These are phyloP conservation scores for Candida sanyaensis DNA, from an alignment of 1,139 yeast species.

Conservation along the genomic window DNA sequence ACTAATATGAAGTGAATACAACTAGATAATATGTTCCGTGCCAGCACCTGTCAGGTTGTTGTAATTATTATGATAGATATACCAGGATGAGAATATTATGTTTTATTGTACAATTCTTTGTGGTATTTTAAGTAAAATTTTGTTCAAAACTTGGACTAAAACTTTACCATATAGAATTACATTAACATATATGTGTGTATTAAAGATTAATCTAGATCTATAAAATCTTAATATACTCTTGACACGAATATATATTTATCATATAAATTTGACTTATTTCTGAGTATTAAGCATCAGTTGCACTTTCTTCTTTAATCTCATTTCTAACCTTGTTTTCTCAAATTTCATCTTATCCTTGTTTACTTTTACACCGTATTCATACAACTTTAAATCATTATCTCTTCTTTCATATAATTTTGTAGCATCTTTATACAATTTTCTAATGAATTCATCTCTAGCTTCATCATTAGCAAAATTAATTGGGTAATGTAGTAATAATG, in stretches of 20 bases:
- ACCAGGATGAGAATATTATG: too few relatives aligned
- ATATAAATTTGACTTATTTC: not conserved
- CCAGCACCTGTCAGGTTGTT: too few relatives aligned
- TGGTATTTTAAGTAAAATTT: too few relatives aligned
- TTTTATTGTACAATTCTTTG: too few relatives aligned
- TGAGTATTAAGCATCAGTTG: slow-evolving; percentile 32
- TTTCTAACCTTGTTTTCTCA: slow-evolving; percentile 44
- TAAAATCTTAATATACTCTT: not conserved
- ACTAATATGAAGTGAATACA: too few relatives aligned
- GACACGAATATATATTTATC: not conserved
- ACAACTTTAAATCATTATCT: slow-evolving; percentile 40
- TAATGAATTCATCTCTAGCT: slow-evolving; percentile 21
- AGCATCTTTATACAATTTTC: slow-evolving; percentile 32
- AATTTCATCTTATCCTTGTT: slow-evolving; percentile 41
- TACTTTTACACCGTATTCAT: slow-evolving; percentile 40
- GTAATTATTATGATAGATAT: too few relatives aligned
- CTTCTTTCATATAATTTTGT: slow-evolving; percentile 27
- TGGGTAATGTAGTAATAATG: slow-evolving; percentile 62
- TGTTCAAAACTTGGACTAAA: too few relatives aligned
- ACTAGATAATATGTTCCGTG: too few relatives aligned
- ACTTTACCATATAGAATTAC: too few relatives aligned
- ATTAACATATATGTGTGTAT: too few relatives aligned
- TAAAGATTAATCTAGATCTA: not conserved
- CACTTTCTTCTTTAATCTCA: slow-evolving; percentile 47
- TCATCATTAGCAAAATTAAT: slow-evolving; percentile 19